Percentiles rank a stretch among this genome's conserved stretches.
phyloP scores from a whole-genome alignment of 345 rosid species.

The Eucalyptus grandis region DNA sequence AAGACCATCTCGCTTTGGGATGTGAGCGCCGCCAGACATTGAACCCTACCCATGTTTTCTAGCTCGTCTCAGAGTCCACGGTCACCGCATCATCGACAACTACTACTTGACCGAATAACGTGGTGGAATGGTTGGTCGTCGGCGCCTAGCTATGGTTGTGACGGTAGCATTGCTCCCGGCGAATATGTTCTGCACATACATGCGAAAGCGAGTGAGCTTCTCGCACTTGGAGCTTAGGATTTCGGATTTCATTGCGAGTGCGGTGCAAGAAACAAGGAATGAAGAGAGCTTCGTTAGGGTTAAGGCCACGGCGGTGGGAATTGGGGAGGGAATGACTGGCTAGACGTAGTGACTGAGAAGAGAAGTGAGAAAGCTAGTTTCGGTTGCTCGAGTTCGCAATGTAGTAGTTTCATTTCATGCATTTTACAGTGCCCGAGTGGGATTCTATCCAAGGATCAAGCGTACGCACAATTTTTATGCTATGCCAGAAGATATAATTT shows the following conservation, averaged over 20 bases:
- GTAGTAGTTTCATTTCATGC: neutral
- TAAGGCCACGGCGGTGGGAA: neutral
- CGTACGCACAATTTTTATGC: too few relatives aligned
- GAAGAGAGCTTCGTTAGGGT: neutral
- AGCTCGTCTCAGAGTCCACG: neutral
- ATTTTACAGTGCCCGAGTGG: neutral
- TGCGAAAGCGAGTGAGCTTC: conserved; percentile 2
- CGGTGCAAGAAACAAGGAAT: neutral
- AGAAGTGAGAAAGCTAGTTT: neutral
- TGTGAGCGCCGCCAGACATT: neutral
- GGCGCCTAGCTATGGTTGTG: neutral
- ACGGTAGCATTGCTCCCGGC: neutral
- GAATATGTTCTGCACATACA: neutral
- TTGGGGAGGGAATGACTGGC: neutral
- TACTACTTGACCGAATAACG: neutral
- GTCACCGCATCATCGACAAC: neutral
- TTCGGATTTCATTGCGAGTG: neutral
- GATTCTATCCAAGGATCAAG: neutral
- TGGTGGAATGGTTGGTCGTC: neutral
- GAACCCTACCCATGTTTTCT: neutral
- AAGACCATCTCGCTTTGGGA: neutral
- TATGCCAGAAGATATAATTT: too few relatives aligned
- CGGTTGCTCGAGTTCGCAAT: neutral
- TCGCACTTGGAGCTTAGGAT: neutral
- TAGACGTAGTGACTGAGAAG: neutral